Base-by-base conservation (phyloP, 768 basidiomycete genomes). In the Mycena galericulata region DNA sequence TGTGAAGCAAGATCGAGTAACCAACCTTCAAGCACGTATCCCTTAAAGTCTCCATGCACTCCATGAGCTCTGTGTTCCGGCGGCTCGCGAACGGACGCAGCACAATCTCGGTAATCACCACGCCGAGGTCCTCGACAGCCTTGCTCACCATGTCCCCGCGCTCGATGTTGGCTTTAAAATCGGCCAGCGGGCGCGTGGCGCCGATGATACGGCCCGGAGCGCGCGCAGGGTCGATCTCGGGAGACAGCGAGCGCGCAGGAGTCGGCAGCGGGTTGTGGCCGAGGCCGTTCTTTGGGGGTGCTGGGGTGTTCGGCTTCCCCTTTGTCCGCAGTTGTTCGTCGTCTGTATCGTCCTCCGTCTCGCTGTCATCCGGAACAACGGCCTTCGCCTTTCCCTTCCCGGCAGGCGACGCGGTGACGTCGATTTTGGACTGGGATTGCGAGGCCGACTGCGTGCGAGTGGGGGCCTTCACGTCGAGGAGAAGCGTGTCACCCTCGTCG, bases 71-170 rank as follows among this genome's bases (percentile, higher is more conserved):
- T 18, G 83, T 82, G 40, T 84, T 85, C 67, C 95, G 85, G 72
- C 89, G 85, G 40, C 79, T 81, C 43, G 92, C 87, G 79, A 97
- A 97, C 40, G 93, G 93, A 29, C 84, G 83, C 70, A 86, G 77
- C 12, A 92, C 84, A 46, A 95, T 86, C 75, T 95, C 92, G 65
- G 83, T 82, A 49, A 96, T 87, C 12, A 96, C 90, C 18, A 77
- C 84, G 15, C 85, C 88, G 51, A 97, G 78, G 77, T 96, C 96
- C 72, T 92, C 90, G 10, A 95, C 92, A 0, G 94, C 95, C 79
- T 97, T 95, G 17, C 86, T 88, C 41, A 96, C 93, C 22, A 95
- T 81, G 76, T 95, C 95, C 0, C 94, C 94, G 59, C 85, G 85
- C 29, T 83, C 85, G 36, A 93, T 80, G 75, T 94, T 92, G 72